Conservation (phyloP, 169 alveolate genomes). For the Cryptosporidium xiaoi region DNA sequence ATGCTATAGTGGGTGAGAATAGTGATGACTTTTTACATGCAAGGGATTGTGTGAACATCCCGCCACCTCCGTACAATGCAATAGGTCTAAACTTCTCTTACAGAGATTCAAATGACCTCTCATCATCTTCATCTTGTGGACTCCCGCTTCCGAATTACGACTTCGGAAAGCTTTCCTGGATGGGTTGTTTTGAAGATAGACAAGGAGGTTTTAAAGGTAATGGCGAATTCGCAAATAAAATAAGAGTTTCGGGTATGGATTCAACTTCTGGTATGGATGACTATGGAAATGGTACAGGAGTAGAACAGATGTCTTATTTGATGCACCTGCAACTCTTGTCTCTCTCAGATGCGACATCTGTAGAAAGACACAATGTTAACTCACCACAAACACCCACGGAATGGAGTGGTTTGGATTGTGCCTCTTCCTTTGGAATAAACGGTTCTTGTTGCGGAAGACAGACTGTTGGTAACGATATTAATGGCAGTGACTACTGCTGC, state of each 20-base stretch:
- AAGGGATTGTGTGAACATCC: conserved; percentile 56
- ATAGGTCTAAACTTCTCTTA: conserved; percentile 46
- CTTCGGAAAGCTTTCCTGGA: conserved; percentile 47
- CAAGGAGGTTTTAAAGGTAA: neutral
- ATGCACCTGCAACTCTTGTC: conserved; percentile 68
- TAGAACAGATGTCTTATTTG: conserved; percentile 69
- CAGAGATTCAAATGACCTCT: conserved; percentile 1
- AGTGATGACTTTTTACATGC: conserved; percentile 50
- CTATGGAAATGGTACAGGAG: conserved; percentile 56
- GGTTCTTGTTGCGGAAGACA: neutral
- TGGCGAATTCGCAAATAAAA: neutral
- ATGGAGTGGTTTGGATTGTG: neutral
- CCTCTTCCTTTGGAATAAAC: neutral
- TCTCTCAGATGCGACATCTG: conserved; percentile 18
- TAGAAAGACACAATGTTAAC: neutral
- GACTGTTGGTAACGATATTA: neutral
- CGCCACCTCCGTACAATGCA: conserved; percentile 66
- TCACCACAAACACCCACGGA: neutral
- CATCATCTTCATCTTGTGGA: neutral
- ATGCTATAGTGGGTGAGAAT: no score
- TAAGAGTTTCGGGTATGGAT: neutral
- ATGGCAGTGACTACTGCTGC: neutral
- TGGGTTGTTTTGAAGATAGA: conserved; percentile 11
- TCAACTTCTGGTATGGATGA: conserved; percentile 34
- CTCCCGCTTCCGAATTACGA: conserved; percentile 42